Base-by-base conservation (phyloP, 169 alveolate species). In the Hepatocystis sp. region DNA sequence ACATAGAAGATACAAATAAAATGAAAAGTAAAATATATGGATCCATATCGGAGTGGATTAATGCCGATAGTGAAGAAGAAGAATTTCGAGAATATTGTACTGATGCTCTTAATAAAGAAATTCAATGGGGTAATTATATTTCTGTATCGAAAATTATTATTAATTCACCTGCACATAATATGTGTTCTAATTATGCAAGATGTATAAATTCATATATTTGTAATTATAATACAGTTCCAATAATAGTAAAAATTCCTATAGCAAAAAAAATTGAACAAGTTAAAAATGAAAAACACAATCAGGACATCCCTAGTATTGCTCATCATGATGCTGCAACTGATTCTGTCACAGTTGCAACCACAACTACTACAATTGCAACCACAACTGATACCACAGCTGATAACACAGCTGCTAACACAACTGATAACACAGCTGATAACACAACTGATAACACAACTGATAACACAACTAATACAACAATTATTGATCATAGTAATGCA, bases 181-280 rank as follows among this genome's bases (percentile, higher is more conserved):
- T 40, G 40, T 81, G 89, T 53, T 81, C 60, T 51, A 81, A 81
- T 81, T 81, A 55, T 53, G 89, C 84, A 11, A 81, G 89, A 49
- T 61, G 67, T 30, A 81, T 81, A 11, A 81, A 81, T 27, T 32
- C 84, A 5, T 30, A 64, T 63, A 34, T 81, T 47, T 40, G 63
- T 21, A 63, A 13, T 32, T 61, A 81, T 36, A 81, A 81, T 32
- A 56, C 66, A 39, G 49, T 81, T 5, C 42, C 89, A 7, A 28
- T 81, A 42, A 81, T 52, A 32, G 25, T 81, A 25, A 81, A 27
- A 47, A 46, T 81, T 7, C 84, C 89, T 2, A 19, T 63, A 15
- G 58, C 42, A 19, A 39, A 40, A 44, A 21, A 51, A 34, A 30
- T 28, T 1, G 51, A 46, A 13, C 63, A 56, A 7, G 17, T 13